Percentiles rank a stretch among this genome's conserved stretches.
These are phyloP conservation scores for Tolypocladium guangdongense DNA, from an alignment of 2,329 filamentous ascomycete species.

Conservation along the genomic window DNA sequence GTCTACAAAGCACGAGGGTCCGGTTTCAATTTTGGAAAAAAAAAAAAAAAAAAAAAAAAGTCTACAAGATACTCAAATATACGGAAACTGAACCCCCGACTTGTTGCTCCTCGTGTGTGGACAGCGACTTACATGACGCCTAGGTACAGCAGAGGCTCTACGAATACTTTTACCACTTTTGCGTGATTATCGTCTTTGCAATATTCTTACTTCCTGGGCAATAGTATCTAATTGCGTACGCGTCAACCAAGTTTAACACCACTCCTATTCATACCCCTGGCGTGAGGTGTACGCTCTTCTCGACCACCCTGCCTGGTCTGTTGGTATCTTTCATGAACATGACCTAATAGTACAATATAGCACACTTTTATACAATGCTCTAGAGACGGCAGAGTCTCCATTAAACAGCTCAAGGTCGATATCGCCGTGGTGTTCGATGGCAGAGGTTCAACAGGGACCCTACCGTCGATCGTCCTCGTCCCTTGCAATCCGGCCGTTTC, in stretches of 20 bases:
- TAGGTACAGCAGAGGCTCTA: not conserved
- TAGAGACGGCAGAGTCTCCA: not conserved
- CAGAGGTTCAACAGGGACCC: not conserved
- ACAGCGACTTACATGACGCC: not conserved
- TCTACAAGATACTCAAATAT: not conserved
- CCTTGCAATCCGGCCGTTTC: too few relatives aligned
- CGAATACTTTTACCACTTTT: not conserved
- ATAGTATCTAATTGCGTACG: too few relatives aligned
- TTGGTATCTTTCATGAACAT: not conserved
- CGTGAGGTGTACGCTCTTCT: not conserved
- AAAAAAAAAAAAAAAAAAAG: too few relatives aligned
- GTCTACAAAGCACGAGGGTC: not conserved
- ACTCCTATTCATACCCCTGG: not conserved
- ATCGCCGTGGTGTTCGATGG: not conserved
- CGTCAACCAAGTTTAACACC: not conserved
- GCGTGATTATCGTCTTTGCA: not conserved
- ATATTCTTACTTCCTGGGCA: not conserved
- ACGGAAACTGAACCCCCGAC: too few relatives aligned
- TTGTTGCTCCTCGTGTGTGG: not conserved
- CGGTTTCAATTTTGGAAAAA: not conserved
- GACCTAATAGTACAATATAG: not conserved
- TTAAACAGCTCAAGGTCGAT: not conserved
- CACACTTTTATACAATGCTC: not conserved
- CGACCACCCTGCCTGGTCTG: not conserved
- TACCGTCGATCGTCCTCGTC: too few relatives aligned